phyloP scores from a whole-genome alignment of 2,329 filamentous ascomycete genomes.

The Paraconiothyrium brasiliense region DNA sequence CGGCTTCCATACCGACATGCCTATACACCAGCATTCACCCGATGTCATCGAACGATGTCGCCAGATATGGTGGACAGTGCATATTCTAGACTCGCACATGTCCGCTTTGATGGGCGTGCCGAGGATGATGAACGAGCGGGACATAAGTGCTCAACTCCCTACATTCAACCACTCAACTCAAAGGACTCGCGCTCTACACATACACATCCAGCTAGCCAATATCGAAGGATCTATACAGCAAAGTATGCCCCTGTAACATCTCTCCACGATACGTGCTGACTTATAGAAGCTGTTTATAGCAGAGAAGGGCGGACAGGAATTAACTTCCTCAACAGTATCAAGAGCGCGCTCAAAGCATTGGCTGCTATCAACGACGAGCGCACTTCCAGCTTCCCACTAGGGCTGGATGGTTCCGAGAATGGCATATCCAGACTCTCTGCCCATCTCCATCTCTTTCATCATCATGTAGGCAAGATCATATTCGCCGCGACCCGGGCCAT shows the following conservation, averaged over 20 bases:
- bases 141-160: neutral
- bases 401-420: neutral
- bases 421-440: neutral
- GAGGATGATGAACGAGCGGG: neutral
- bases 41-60: neutral
- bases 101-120: neutral
- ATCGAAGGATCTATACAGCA: neutral
- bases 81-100: neutral
- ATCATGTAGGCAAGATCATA: neutral
- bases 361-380: neutral
- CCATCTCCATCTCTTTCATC: neutral
- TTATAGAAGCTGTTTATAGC: neutral
- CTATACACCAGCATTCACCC: neutral
- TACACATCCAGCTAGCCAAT: neutral
- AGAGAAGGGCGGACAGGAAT: conserved; percentile 1
- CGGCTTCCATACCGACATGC: neutral
- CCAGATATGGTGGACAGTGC: neutral
- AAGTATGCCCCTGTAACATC: neutral
- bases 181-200: neutral
- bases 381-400: neutral
- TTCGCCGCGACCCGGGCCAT: neutral
- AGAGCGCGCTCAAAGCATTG: neutral
- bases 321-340: neutral
- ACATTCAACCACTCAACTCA: neutral
- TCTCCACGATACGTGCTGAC: neutral